Conservation (phyloP, 1,284 basidiomycete species). For the Cystobasidium sp. region DNA sequence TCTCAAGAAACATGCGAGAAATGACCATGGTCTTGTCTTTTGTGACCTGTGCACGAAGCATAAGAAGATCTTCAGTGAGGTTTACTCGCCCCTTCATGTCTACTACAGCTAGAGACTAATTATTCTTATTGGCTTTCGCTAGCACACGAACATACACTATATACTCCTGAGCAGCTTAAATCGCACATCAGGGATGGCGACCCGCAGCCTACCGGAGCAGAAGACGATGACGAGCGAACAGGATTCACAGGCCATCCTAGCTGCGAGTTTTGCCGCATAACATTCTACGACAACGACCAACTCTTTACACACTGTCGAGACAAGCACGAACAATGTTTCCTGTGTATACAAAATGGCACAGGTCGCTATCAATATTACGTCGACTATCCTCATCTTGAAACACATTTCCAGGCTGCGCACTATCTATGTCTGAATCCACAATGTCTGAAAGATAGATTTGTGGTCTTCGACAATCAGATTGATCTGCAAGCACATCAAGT, state of each 20-base stretch:
- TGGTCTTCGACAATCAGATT: slow-evolving; percentile 84
- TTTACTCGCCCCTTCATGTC: too few species aligned
- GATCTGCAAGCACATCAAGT: slow-evolving; percentile 94
- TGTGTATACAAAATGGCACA: slow-evolving; percentile 78
- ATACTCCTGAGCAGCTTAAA: slow-evolving; percentile 70
- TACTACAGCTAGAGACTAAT: too few species aligned
- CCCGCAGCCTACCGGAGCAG: slow-evolving; percentile 26
- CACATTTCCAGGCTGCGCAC: slow-evolving; percentile 63
- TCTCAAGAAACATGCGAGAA: slow-evolving; percentile 77
- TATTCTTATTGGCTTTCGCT: too few species aligned
- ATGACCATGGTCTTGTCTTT: slow-evolving; percentile 74
- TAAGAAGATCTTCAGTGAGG: slow-evolving; percentile 89
- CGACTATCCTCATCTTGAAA: slow-evolving; percentile 58
- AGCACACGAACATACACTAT: slow-evolving; percentile 89
- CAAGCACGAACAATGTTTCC: slow-evolving; percentile 92
- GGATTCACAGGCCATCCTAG: slow-evolving; percentile 66
- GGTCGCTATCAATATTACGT: slow-evolving; percentile 75
- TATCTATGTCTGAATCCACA: slow-evolving; percentile 73
- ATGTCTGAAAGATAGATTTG: slow-evolving; percentile 87
- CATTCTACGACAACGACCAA: slow-evolving; percentile 89
- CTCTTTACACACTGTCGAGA: slow-evolving; percentile 93
- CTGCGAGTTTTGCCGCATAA: slow-evolving; percentile 80
- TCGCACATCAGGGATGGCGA: slow-evolving; percentile 62
- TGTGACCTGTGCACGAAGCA: slow-evolving; percentile 87
- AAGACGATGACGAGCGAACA: slow-evolving; percentile 28